Evolutionary conservation across 148 eudicot species (phyloP), one percentile per base, ranked within the genome.

Genomic region (Rhododendron molle): DNA sequence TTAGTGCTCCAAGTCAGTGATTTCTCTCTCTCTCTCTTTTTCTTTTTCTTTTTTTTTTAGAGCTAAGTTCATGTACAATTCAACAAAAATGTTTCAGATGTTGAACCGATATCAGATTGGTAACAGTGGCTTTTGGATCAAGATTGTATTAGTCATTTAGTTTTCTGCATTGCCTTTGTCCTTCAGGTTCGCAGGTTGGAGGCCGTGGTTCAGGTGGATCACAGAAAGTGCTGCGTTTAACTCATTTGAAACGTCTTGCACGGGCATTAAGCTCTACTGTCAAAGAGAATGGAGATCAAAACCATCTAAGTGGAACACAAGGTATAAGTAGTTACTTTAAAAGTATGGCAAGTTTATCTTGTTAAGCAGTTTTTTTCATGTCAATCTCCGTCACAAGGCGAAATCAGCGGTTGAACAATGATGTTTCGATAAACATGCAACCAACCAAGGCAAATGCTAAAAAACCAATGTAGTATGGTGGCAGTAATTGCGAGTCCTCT

Each of bases 201-300:
- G 26, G 20, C 38, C 21, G 62, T 52, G 84, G 84, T 89, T 43
- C 90, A 91, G 91, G 87, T 85, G 78, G 78, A 54, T 60, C 78
- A 4, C 74, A n/a, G 7, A 88, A 78, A 81, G 80, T 86, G 43
- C 72, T 91, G 83, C 86, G 91, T 34, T 58, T 91, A 77, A 85
- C 49, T 83, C 92, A 88, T 80, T 86, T 91, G 30, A 91, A 91
- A 82, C 88, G 90, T 56, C 86, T 91, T 71, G 93, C 93, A 12
- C 85, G 93, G 74, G 86, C 89, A 76, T 50, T 91, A 26, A 88
- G 90, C 60, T 80, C 65, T 30, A 44, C 43, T 40, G 65, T 76
- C 60, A 50, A 74, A 23, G 73, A 60, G 34, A 38, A 26, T 81
- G 84, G 50, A 20, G 72, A 60, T 81, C 50, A 60, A 40, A 82